Percentiles rank a stretch among this genome's conserved stretches.
Evolutionary conservation across 352 stramenopile species (phyloP).

Genomic region (Pythium sp.): DNA sequence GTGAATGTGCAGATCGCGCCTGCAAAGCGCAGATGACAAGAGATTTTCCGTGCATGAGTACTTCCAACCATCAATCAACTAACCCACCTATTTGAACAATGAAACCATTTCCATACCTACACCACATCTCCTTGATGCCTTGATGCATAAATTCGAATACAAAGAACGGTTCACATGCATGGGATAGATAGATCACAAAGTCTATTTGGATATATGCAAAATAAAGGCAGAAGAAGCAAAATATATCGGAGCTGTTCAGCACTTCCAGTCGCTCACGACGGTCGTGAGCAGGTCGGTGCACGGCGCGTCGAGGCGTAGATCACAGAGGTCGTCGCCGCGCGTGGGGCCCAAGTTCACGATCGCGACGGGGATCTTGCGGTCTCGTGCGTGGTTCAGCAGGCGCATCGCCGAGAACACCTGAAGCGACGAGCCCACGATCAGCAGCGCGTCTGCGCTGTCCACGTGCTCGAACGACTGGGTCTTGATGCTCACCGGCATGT

Average conservation of each 20-base stretch:
- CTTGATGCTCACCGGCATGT: conserved; percentile 84
- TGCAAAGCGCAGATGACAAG: background rate
- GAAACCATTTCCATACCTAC: background rate
- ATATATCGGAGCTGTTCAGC: background rate
- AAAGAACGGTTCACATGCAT: background rate
- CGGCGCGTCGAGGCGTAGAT: conserved; percentile 66
- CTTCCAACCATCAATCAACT: background rate
- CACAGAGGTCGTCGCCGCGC: conserved; percentile 76
- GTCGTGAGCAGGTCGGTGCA: conserved; percentile 52
- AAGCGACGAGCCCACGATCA: conserved; percentile 93
- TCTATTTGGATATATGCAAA: background rate
- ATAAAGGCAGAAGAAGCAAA: background rate
- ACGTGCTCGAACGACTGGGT: conserved; percentile 64
- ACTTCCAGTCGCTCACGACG: conserved; percentile 24
- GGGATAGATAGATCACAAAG: background rate
- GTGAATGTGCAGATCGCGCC: background rate
- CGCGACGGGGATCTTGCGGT: conserved; percentile 63
- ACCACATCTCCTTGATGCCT: background rate
- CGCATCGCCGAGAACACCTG: conserved; percentile 95
- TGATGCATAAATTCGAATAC: background rate
- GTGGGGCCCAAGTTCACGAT: conserved; percentile 90
- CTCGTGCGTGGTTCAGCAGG: conserved; percentile 78
- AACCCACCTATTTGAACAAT: conserved; percentile 5
- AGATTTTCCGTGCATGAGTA: background rate
- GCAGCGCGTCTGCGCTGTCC: conserved; percentile 81